Evolutionary conservation across 164 flowering plant species (phyloP).

Genomic region (Akebia trifoliata): DNA sequence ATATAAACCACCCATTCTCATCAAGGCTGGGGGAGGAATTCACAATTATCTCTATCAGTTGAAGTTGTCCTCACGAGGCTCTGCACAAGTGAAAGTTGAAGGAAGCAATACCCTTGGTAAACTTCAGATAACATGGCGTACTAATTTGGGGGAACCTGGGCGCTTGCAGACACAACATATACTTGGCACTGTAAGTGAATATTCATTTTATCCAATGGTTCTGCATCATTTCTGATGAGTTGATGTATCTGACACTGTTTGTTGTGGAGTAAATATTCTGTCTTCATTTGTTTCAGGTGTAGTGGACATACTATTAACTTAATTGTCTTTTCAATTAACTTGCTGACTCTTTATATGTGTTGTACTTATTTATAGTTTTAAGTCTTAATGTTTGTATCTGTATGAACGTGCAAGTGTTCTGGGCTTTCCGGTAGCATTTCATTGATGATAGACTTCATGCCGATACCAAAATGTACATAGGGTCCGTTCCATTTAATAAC

Average conservation of each 20-base stretch:
- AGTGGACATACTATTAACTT: too few species aligned
- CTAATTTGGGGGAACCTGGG: slow-evolving; percentile 98
- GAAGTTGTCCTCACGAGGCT: slow-evolving; percentile 41
- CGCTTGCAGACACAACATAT: slow-evolving; percentile 97
- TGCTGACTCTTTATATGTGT: too few species aligned
- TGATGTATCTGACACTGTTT: not conserved
- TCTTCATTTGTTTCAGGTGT: not conserved
- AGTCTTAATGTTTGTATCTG: too few species aligned
- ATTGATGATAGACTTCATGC: not conserved
- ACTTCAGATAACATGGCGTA: slow-evolving; percentile 97
- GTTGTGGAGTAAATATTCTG: not conserved
- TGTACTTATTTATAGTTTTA: too few species aligned
- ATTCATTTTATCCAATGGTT: slow-evolving; percentile 4
- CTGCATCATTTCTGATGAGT: not conserved
- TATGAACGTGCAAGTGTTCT: not conserved
- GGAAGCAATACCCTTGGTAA: slow-evolving; percentile 92
- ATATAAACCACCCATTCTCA: slow-evolving; percentile 68
- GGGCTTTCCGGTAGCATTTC: not conserved
- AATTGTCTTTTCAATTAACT: too few species aligned
- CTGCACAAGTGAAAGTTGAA: slow-evolving; percentile 49
- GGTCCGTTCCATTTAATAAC: not conserved
- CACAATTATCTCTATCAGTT: slow-evolving; percentile 85
- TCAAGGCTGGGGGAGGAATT: slow-evolving; percentile 91
- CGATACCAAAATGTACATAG: not conserved
- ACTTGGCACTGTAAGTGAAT: slow-evolving; percentile 72